Conservation (phyloP, 805 yeast species). For the Cyberlindnera sargentensis region DNA sequence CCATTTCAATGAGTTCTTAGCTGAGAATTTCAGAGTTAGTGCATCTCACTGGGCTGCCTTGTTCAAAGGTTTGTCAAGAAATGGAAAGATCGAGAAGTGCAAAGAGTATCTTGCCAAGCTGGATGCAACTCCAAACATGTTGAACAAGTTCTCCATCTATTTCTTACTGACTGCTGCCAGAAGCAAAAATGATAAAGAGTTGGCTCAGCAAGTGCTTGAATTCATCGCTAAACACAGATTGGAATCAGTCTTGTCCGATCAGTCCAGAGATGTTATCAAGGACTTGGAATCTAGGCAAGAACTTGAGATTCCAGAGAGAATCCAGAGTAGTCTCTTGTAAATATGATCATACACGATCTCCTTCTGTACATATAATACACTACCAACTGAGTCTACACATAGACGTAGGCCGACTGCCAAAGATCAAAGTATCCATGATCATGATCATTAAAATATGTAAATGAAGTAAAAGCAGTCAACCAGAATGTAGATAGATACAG, state of each 20-base stretch:
- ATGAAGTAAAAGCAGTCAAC: neutral
- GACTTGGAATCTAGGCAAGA: slow-evolving; percentile 5
- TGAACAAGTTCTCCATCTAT: slow-evolving; percentile 16
- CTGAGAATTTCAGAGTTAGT: slow-evolving; percentile 4
- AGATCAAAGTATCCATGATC: neutral
- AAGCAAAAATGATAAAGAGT: slow-evolving; percentile 10
- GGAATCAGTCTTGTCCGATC: slow-evolving; percentile 1
- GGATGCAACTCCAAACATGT: neutral
- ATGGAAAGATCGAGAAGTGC: slow-evolving; percentile 7
- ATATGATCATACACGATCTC: neutral
- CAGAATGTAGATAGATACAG: neutral
- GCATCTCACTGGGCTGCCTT: slow-evolving; percentile 20
- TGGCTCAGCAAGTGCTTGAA: slow-evolving; percentile 14
- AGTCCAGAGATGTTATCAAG: slow-evolving; percentile 6
- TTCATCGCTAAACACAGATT: slow-evolving; percentile 7
- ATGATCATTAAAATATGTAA: neutral
- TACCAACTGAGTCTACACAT: neutral
- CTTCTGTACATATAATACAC: neutral
- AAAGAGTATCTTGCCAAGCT: slow-evolving; percentile 12
- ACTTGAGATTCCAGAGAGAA: slow-evolving; percentile 13
- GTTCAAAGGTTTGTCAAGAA: slow-evolving; percentile 19
- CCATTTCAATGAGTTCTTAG: slow-evolving; percentile 29
- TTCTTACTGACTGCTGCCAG: slow-evolving; percentile 16
- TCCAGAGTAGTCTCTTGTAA: slow-evolving; percentile 7
- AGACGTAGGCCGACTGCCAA: neutral